Conservation (phyloP, 2,329 filamentous ascomycete species). For the Neofusicoccum umdonicola region DNA sequence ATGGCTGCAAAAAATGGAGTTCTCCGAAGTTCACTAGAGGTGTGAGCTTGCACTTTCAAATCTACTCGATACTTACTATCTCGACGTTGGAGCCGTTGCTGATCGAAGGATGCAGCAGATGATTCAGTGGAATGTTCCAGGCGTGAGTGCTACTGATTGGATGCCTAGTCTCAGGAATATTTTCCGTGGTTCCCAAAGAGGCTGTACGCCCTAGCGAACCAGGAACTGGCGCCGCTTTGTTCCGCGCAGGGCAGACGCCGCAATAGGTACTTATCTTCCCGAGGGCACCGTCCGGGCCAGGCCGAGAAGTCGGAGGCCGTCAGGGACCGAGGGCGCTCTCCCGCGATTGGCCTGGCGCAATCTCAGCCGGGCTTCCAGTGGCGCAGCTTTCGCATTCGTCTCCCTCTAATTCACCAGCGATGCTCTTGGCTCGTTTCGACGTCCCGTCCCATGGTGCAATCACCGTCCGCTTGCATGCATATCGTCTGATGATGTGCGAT, state of each 20-base stretch:
- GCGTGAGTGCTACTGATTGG: background rate
- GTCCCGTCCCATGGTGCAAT: background rate
- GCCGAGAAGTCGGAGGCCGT: background rate
- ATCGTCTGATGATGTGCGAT: background rate
- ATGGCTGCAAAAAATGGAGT: conserved; percentile 5
- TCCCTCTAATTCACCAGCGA: background rate
- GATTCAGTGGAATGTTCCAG: background rate
- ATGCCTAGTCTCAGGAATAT: background rate
- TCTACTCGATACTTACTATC: background rate
- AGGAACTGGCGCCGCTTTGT: background rate
- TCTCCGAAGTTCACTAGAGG: background rate
- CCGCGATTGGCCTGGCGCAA: background rate
- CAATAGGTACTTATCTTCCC: background rate
- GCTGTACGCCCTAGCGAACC: background rate
- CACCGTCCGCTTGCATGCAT: background rate
- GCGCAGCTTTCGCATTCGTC: background rate
- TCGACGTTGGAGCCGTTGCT: background rate
- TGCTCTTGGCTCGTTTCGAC: background rate
- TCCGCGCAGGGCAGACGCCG: background rate
- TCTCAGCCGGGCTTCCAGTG: background rate
- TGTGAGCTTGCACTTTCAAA: background rate
- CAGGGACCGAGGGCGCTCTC: background rate
- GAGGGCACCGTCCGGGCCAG: background rate
- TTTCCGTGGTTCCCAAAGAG: background rate
- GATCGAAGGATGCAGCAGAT: background rate